Conservation (phyloP, 2,329 filamentous ascomycete genomes). For the Aspergillus pseudoglaucus region DNA sequence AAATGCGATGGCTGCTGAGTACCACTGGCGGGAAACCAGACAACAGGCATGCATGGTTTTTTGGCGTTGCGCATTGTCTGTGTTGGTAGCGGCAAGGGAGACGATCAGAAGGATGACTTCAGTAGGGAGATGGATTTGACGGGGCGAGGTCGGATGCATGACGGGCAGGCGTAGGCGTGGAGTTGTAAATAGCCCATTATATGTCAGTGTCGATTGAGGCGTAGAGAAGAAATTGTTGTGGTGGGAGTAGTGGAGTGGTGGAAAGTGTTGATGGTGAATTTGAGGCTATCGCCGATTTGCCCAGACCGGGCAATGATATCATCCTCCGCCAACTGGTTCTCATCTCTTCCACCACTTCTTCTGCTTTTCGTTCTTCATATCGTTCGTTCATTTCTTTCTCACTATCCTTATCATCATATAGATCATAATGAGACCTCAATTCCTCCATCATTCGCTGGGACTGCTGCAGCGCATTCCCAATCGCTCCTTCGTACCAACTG, state of each 20-base stretch:
- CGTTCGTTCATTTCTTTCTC: neutral
- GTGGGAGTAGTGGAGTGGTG: neutral
- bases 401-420: too few species aligned
- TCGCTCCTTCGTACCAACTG: slow-evolving; percentile 11
- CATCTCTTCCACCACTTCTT: neutral
- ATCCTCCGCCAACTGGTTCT: slow-evolving; percentile 1
- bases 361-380: neutral
- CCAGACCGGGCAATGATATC: slow-evolving; percentile 1
- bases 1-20: slow-evolving; percentile 43
- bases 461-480: slow-evolving; percentile 19
- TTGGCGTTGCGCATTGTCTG: slow-evolving; percentile 34
- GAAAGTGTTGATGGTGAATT: neutral
- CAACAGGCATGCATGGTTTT: slow-evolving; percentile 46
- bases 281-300: neutral
- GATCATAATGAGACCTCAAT: slow-evolving; percentile 21
- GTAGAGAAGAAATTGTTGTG: slow-evolving; percentile 1
- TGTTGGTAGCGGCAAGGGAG: slow-evolving; percentile 32
- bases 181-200: too few species aligned
- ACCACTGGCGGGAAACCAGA: slow-evolving; percentile 52
- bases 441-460: slow-evolving; percentile 19
- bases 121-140: slow-evolving; percentile 42
- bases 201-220: slow-evolving; percentile 7
- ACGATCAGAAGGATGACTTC: slow-evolving; percentile 50
- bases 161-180: neutral
- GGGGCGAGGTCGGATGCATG: slow-evolving; percentile 9